A percentile compares a stretch with the other conserved stretches of the same genome.
Conservation (phyloP, 495 filamentous ascomycete genomes). For the Hypoxylon rickii region DNA sequence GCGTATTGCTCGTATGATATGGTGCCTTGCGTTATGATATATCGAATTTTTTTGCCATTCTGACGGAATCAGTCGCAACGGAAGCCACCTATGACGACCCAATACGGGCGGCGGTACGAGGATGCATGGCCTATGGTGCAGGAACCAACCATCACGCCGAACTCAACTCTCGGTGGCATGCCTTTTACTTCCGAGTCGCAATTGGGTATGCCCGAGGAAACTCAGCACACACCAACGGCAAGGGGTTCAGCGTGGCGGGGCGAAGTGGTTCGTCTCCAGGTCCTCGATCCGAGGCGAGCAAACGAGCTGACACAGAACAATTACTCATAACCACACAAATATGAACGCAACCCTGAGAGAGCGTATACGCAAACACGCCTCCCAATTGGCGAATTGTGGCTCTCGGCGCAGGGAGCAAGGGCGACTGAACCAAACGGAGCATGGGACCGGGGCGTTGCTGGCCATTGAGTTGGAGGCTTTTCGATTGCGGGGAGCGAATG, state of each 20-base stretch:
- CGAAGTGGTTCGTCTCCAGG: conserved; percentile 8
- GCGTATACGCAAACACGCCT: conserved; percentile 8
- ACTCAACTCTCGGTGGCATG: conserved; percentile 15
- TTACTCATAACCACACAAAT: conserved; percentile 11
- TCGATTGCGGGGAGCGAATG: conserved; percentile 25
- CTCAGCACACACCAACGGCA: conserved; percentile 10
- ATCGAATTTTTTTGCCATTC: conserved; percentile 26
- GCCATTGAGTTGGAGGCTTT: conserved; percentile 19
- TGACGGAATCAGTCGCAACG: conserved; percentile 33
- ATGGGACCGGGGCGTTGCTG: conserved; percentile 13
- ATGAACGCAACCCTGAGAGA: conserved; percentile 15
- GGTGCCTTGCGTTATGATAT: conserved; percentile 17
- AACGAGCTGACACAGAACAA: conserved; percentile 11
- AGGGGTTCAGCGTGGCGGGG: conserved; percentile 9
- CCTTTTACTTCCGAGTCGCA: conserved; percentile 12
- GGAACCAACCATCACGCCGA: conserved; percentile 16
- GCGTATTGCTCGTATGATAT: conserved; percentile 3
- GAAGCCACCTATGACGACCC: conserved; percentile 17
- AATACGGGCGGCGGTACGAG: conserved; percentile 12
- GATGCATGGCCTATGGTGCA: conserved; percentile 15
- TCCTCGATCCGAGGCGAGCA: conserved; percentile 18
- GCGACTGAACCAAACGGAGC: conserved; percentile 25
- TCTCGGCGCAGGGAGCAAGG: conserved; percentile 16
- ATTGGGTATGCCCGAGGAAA: conserved; percentile 16
- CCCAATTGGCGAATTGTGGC: conserved; percentile 12